Percentiles rank a stretch among this genome's conserved stretches.
phyloP scores from a whole-genome alignment of 2,329 filamentous ascomycete species.

The Trichophyton benhamiae region DNA sequence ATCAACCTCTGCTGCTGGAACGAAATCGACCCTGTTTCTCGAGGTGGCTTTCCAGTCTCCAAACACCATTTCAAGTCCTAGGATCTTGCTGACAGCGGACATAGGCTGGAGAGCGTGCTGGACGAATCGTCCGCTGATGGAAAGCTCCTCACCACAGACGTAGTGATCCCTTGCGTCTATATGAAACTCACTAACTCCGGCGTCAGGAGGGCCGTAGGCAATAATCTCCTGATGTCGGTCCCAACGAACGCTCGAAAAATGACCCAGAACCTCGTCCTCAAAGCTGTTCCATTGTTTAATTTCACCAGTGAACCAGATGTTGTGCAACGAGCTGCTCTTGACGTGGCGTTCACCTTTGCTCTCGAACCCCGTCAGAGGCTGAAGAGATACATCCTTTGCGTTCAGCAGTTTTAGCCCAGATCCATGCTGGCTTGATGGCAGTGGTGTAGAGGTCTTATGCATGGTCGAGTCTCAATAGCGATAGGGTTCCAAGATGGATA shows the following conservation, averaged over 20 bases:
- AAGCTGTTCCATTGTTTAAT: constrained; percentile 2
- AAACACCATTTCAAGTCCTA: constrained; percentile 4
- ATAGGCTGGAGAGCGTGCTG: constrained; percentile 8
- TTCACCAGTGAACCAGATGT: background rate
- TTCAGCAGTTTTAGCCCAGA: background rate
- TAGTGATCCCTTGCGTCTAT: constrained; percentile 4
- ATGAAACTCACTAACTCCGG: background rate
- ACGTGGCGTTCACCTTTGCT: background rate
- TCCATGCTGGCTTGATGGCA: background rate
- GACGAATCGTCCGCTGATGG: constrained; percentile 8
- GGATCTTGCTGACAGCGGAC: constrained; percentile 7
- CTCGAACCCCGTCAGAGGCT: background rate
- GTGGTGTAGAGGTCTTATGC: background rate
- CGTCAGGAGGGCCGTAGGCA: background rate
- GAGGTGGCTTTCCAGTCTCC: constrained; percentile 12
- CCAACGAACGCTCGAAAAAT: background rate
- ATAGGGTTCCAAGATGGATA: background rate
- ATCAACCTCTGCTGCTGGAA: background rate
- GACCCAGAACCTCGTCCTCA: background rate
- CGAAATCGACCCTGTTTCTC: background rate
- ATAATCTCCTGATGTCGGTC: background rate
- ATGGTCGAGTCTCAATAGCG: background rate
- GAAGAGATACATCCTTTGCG: background rate
- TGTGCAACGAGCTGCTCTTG: constrained; percentile 4
- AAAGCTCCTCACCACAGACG: constrained; percentile 11